Evolutionary conservation across 2,329 filamentous ascomycete species (phyloP).

Genomic region (Colletotrichum paranaense): DNA sequence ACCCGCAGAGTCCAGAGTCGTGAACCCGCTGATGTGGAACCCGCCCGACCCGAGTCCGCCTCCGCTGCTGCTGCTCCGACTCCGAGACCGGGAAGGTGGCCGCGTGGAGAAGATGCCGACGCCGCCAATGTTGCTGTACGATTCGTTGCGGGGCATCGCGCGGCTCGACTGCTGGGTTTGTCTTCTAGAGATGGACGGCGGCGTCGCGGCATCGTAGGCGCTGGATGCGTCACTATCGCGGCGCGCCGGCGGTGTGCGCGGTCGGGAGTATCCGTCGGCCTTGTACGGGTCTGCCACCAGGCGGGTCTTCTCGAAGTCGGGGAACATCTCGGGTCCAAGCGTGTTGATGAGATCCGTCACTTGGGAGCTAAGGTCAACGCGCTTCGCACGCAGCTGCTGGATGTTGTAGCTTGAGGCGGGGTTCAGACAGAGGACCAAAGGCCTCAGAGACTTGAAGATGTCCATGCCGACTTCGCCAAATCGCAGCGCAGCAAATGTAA

Average conservation of each 20-base stretch:
- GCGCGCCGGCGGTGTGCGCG: slow-evolving; percentile 42
- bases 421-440: slow-evolving; percentile 85
- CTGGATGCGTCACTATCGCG: slow-evolving; percentile 63
- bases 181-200: slow-evolving; percentile 54
- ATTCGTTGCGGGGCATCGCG: slow-evolving; percentile 84
- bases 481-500: slow-evolving; percentile 92
- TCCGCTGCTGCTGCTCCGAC: slow-evolving; percentile 75
- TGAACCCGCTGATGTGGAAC: slow-evolving; percentile 79
- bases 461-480: slow-evolving; percentile 99
- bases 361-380: slow-evolving; percentile 80
- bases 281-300: slow-evolving; percentile 70
- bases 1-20: slow-evolving; percentile 71
- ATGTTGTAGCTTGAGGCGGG: slow-evolving; percentile 88
- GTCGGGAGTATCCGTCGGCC: slow-evolving; percentile 45
- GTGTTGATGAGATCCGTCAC: slow-evolving; percentile 96
- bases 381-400: slow-evolving; percentile 77
- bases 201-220: slow-evolving; percentile 51
- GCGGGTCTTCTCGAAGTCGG: slow-evolving; percentile 88
- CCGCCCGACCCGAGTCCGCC: slow-evolving; percentile 69
- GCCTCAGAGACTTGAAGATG: slow-evolving; percentile 92
- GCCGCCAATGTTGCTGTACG: slow-evolving; percentile 88
- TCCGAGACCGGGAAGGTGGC: slow-evolving; percentile 82
- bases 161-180: slow-evolving; percentile 66
- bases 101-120: slow-evolving; percentile 92
- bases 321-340: slow-evolving; percentile 93